Conservation (phyloP, 2,329 filamentous ascomycete species). For the Pseudomassariella vexata region DNA sequence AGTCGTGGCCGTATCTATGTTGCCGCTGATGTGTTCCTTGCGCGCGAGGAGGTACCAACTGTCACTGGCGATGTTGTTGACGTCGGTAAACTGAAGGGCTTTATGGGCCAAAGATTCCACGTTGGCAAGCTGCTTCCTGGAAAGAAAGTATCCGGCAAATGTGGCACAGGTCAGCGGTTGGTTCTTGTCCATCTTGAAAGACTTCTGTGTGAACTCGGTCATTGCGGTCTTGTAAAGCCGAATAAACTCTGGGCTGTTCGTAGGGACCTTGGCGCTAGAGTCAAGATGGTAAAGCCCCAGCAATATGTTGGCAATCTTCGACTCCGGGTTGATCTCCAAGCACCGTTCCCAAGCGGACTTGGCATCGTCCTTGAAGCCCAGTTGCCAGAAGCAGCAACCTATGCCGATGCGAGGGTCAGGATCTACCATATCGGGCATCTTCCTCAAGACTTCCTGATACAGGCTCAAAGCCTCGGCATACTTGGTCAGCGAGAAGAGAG, state of each 20-base stretch:
- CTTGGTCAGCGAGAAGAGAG: conserved; percentile 79
- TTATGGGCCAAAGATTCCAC: conserved; percentile 85
- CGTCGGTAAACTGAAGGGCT: conserved; percentile 91
- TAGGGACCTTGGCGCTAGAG: conserved; percentile 73
- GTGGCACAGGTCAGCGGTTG: conserved; percentile 84
- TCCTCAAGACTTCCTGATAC: conserved; percentile 83
- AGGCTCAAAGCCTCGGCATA: conserved; percentile 75
- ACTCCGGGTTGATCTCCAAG: conserved; percentile 73
- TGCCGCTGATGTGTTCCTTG: conserved; percentile 80
- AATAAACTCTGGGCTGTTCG: conserved; percentile 79
- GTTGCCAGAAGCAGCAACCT: conserved; percentile 94
- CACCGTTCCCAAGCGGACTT: conserved; percentile 85
- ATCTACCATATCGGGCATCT: conserved; percentile 82
- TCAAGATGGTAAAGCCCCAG: conserved; percentile 88
- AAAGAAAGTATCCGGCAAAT: conserved; percentile 85
- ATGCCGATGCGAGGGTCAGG: conserved; percentile 95
- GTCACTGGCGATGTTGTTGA: conserved; percentile 93
- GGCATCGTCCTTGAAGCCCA: conserved; percentile 90
- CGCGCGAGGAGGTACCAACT: conserved; percentile 93
- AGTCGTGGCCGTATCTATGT: conserved; percentile 69
- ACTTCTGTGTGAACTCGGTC: conserved; percentile 87
- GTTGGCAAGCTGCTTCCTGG: conserved; percentile 71
- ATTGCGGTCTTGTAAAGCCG: conserved; percentile 87
- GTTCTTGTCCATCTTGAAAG: conserved; percentile 89
- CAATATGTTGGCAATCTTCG: conserved; percentile 85